These are phyloP conservation scores for Trametes meyenii DNA, from an alignment of 768 basidiomycete species.

Conservation along the genomic window DNA sequence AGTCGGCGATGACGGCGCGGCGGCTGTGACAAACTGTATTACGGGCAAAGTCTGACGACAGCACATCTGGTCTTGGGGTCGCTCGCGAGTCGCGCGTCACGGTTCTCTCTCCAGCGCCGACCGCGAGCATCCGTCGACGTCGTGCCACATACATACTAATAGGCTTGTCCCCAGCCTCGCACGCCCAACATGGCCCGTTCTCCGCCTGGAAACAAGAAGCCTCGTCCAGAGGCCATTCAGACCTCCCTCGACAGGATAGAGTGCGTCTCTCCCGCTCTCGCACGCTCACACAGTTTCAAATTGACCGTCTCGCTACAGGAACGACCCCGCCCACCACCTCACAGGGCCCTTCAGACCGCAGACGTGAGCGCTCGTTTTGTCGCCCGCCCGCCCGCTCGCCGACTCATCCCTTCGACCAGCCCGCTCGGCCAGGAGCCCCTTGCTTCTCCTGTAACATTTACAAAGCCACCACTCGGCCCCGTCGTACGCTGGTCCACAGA, in stretches of 20 bases:
- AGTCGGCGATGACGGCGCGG: background rate
- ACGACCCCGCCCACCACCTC: slow-evolving; percentile 61
- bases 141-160: background rate
- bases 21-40: background rate
- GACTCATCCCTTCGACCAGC: slow-evolving; percentile 12
- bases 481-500: slow-evolving; percentile 23
- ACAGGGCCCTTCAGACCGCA: slow-evolving; percentile 64
- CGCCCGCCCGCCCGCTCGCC: background rate
- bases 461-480: background rate
- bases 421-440: slow-evolving; percentile 21
- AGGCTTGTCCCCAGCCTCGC: too few relatives aligned
- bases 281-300: slow-evolving; percentile 17
- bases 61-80: too few relatives aligned
- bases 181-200: slow-evolving; percentile 8
- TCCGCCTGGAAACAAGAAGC: background rate
- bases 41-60: background rate
- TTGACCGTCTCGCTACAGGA: slow-evolving; percentile 44
- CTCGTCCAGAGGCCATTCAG: slow-evolving; percentile 14
- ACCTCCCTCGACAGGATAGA: slow-evolving; percentile 29
- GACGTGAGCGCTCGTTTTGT: slow-evolving; percentile 47
- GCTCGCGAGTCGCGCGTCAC: background rate
- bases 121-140: too few relatives aligned
- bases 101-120: background rate
- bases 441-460: background rate
- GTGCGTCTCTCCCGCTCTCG: slow-evolving; percentile 25